Conservation (phyloP, 805 yeast species). For the Zygoascus biomembranicola region DNA sequence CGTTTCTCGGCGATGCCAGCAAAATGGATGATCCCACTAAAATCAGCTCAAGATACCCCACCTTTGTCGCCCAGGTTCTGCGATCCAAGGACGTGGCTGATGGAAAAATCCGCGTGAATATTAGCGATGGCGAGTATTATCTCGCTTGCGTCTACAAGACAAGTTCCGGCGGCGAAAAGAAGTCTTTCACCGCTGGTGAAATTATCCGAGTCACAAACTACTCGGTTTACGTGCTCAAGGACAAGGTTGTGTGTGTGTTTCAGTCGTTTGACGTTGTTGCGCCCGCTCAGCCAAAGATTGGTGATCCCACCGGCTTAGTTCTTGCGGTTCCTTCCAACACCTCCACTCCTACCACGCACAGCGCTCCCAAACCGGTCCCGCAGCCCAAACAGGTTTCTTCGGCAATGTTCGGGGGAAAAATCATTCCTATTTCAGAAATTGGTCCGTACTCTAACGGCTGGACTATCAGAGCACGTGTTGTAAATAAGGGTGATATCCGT, state of each 20-base stretch:
- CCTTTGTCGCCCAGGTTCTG: conserved; percentile 1
- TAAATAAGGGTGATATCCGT: conserved; percentile 78
- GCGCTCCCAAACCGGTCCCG: not conserved
- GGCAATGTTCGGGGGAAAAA: not conserved
- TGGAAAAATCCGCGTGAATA: not conserved
- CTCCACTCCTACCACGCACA: not conserved
- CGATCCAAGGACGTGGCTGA: not conserved
- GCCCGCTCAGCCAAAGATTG: conserved; percentile 4
- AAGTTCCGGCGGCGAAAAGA: not conserved
- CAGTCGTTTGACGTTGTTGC: not conserved
- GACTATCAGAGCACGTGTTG: conserved; percentile 90
- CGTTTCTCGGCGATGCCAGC: not conserved
- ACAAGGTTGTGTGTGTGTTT: not conserved
- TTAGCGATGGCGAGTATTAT: conserved; percentile 3
- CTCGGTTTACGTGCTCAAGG: not conserved
- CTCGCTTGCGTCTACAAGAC: not conserved
- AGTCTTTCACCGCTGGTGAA: not conserved
- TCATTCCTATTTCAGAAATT: conserved; percentile 73
- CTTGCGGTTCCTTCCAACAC: not conserved
- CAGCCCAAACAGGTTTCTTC: not conserved
- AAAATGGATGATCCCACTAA: not conserved
- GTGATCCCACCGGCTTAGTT: conserved; percentile 4
- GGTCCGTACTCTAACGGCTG: conserved; percentile 88
- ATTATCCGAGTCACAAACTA: conserved; percentile 3
- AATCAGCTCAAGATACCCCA: not conserved